A percentile compares a stretch with the other conserved stretches of the same genome.
Evolutionary conservation across 2,329 filamentous ascomycete species (phyloP).

Genomic region (Penicillium verrucosum): DNA sequence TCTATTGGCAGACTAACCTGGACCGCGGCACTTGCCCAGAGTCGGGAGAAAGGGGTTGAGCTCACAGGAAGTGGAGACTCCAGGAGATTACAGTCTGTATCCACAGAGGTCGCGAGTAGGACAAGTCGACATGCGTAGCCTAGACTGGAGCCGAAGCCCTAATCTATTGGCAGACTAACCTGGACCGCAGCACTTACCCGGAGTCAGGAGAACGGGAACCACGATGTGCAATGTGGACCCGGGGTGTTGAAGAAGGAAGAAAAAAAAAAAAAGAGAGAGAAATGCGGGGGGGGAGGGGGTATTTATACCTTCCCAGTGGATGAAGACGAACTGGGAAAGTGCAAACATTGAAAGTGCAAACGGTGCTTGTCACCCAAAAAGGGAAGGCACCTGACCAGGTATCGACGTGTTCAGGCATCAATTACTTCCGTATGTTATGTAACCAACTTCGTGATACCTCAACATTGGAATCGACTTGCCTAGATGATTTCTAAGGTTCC

Average conservation of each 20-base stretch:
- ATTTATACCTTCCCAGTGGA: background rate
- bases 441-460: no score
- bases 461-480: no score
- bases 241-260: background rate
- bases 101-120: background rate
- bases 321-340: background rate
- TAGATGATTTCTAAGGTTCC: no score
- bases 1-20: background rate
- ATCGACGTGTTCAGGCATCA: background rate
- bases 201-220: background rate
- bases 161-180: background rate
- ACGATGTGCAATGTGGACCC: background rate
- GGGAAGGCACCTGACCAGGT: background rate
- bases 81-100: background rate
- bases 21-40: background rate
- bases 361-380: background rate
- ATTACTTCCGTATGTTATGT: no score
- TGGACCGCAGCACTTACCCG: background rate
- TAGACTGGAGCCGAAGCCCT: background rate
- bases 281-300: background rate
- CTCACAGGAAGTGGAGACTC: background rate
- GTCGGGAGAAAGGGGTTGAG: background rate
- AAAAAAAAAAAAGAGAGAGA: no score
- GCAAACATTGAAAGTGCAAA: background rate
- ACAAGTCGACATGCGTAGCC: background rate